Conservation (phyloP, 1,284 basidiomycete genomes). For the Leccinum angustisporum region DNA sequence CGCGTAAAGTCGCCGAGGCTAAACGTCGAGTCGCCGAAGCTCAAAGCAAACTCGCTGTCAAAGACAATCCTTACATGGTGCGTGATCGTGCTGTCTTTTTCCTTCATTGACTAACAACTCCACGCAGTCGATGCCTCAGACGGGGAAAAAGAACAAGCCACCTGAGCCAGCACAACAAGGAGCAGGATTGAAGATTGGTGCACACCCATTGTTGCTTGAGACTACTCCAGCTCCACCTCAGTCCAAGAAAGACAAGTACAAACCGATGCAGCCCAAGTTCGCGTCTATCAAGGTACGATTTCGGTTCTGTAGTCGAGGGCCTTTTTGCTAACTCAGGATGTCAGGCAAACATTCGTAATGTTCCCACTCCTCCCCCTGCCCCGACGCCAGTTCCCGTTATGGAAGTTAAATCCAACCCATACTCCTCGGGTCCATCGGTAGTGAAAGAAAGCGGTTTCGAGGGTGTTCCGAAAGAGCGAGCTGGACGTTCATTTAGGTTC, state of each 20-base stretch:
- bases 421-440: conserved; percentile 54
- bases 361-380: conserved; percentile 61
- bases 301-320: background rate
- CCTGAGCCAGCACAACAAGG: conserved; percentile 70
- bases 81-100: conserved; percentile 21
- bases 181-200: conserved; percentile 84
- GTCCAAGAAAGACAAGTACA: conserved; percentile 87
- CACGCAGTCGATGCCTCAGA: conserved; percentile 49
- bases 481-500: conserved; percentile 77
- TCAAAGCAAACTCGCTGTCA: conserved; percentile 68
- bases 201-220: conserved; percentile 84
- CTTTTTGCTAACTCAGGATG: background rate
- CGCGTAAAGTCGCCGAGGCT: conserved; percentile 73
- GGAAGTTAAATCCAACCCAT: conserved; percentile 66
- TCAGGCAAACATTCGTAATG: conserved; percentile 73
- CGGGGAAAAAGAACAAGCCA: conserved; percentile 54
- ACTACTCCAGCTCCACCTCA: conserved; percentile 57
- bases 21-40: conserved; percentile 78
- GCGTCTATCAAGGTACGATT: conserved; percentile 77
- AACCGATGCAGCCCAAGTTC: conserved; percentile 97
- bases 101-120: conserved; percentile 7
- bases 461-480: conserved; percentile 67
- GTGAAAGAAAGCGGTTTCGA: conserved; percentile 61
- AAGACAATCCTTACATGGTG: conserved; percentile 84
- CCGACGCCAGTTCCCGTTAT: conserved; percentile 46